Conservation (phyloP, 2,329 filamentous ascomycete species). For the Talaromyces atroroseus region DNA sequence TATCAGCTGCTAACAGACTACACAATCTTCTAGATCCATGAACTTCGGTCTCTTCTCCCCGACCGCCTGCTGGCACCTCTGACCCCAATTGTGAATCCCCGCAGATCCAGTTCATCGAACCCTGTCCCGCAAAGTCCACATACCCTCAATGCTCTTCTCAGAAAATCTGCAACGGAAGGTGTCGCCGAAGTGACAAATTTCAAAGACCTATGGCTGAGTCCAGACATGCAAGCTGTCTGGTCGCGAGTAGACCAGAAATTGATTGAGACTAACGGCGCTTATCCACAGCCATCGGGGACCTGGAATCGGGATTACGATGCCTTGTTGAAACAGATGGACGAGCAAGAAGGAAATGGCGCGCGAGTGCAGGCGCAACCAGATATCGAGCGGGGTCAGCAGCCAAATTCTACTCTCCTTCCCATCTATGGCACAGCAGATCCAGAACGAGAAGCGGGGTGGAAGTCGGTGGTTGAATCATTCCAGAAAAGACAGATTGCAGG, state of each 20-base stretch:
- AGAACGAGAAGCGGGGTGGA: constrained; percentile 22
- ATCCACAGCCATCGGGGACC: constrained; percentile 31
- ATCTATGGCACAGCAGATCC: neutral
- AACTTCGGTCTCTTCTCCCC: constrained; percentile 38
- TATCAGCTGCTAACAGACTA: neutral
- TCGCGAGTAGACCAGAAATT: constrained; percentile 31
- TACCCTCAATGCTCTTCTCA: constrained; percentile 30
- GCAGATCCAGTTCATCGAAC: constrained; percentile 17
- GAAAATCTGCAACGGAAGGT: constrained; percentile 30
- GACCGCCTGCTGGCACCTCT: constrained; percentile 37
- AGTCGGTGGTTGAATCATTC: constrained; percentile 29
- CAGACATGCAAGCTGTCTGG: constrained; percentile 37
- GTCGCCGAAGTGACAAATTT: constrained; percentile 35
- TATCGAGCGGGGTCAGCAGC: neutral
- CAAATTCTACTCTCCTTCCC: neutral
- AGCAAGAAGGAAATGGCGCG: constrained; percentile 24
- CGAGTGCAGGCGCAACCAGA: constrained; percentile 3
- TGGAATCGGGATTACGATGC: constrained; percentile 39
- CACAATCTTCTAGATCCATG: constrained; percentile 31
- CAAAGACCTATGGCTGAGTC: constrained; percentile 35
- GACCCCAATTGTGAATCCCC: constrained; percentile 32
- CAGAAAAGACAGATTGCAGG: constrained; percentile 22
- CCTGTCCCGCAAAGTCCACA: constrained; percentile 29
- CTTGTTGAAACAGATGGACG: constrained; percentile 28
- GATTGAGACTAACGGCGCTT: constrained; percentile 30